phyloP scores from a whole-genome alignment of 192 early-diverging fungal genomes.

The Umbelopsis isabellina region DNA sequence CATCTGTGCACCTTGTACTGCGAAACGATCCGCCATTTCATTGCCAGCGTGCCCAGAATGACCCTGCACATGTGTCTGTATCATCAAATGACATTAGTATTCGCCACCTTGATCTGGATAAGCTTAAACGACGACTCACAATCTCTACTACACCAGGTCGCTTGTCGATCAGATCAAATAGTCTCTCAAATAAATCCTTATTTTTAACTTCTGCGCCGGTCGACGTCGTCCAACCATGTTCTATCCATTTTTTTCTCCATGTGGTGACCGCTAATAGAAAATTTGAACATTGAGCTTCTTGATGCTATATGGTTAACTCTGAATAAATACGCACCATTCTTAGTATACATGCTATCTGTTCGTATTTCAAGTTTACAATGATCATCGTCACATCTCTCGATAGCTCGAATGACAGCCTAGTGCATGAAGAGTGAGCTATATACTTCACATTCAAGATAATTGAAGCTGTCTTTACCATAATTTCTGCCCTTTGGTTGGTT shows the following conservation, averaged over 20 bases:
- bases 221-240: slow-evolving; percentile 63
- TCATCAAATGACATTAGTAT: neutral
- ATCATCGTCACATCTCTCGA: slow-evolving; percentile 47
- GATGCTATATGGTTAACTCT: too few relatives aligned
- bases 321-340: slow-evolving; percentile 52
- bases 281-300: neutral
- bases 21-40: slow-evolving; percentile 80
- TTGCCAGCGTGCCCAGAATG: slow-evolving; percentile 77
- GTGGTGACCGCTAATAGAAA: slow-evolving; percentile 50
- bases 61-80: slow-evolving; percentile 63
- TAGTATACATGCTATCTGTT: slow-evolving; percentile 80
- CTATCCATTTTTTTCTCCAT: slow-evolving; percentile 79
- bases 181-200: slow-evolving; percentile 70
- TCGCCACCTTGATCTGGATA: too few relatives aligned
- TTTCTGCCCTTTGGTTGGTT: slow-evolving; percentile 79
- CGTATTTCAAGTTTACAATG: slow-evolving; percentile 55
- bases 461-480: slow-evolving; percentile 42
- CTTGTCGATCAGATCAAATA: slow-evolving; percentile 47
- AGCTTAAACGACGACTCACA: slow-evolving; percentile 33
- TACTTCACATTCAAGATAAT: neutral
- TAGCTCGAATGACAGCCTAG: slow-evolving; percentile 60
- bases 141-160: slow-evolving; percentile 48
- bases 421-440: too few relatives aligned
- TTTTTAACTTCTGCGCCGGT: slow-evolving; percentile 69
- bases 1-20: slow-evolving; percentile 64